A percentile compares a stretch with the other conserved stretches of the same genome.
Evolutionary conservation across 306 rosid genomes (phyloP).

Genomic region (Lupinus albus): DNA sequence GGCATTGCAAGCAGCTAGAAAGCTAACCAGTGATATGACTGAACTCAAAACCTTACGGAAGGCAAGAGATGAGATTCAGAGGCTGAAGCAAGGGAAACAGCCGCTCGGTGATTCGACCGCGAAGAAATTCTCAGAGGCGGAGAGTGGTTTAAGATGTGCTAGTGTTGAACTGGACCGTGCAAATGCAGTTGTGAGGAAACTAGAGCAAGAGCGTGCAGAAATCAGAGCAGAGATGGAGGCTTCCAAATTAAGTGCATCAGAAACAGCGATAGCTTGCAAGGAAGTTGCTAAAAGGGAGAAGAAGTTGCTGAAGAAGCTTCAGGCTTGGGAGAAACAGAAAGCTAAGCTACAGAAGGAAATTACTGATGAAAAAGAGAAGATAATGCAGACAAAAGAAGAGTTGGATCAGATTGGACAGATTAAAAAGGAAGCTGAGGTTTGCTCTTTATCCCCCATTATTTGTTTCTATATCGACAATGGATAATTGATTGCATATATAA

Average conservation of each 20-base stretch:
- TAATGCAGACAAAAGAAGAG: conserved; percentile 56
- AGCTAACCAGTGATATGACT: conserved; percentile 77
- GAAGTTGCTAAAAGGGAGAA: conserved; percentile 93
- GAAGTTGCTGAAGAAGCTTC: conserved; percentile 73
- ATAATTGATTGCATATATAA: conserved; percentile 16
- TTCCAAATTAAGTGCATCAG: conserved; percentile 92
- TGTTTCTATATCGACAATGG: conserved; percentile 9
- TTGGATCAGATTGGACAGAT: conserved; percentile 59
- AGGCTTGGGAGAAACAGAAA: conserved; percentile 96
- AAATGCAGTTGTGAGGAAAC: conserved; percentile 79
- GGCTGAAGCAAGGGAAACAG: conserved; percentile 89
- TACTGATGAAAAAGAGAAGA: conserved; percentile 69
- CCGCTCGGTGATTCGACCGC: conserved; percentile 78
- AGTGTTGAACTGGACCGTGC: conserved; percentile 92
- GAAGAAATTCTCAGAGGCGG: conserved; percentile 93
- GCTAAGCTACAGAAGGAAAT: conserved; percentile 78
- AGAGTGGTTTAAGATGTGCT: conserved; percentile 87
- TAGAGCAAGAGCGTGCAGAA: conserved; percentile 91
- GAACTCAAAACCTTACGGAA: conserved; percentile 84
- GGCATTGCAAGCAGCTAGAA: conserved; percentile 95
- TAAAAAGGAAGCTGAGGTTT: conserved; percentile 83
- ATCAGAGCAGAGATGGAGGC: conserved; percentile 99
- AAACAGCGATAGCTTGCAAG: conserved; percentile 75
- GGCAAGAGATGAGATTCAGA: conserved; percentile 92
- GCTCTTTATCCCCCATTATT: conserved; percentile 28